These are phyloP conservation scores for Stellera chamaejasme DNA, from an alignment of 345 rosid genomes.

Conservation along the genomic window DNA sequence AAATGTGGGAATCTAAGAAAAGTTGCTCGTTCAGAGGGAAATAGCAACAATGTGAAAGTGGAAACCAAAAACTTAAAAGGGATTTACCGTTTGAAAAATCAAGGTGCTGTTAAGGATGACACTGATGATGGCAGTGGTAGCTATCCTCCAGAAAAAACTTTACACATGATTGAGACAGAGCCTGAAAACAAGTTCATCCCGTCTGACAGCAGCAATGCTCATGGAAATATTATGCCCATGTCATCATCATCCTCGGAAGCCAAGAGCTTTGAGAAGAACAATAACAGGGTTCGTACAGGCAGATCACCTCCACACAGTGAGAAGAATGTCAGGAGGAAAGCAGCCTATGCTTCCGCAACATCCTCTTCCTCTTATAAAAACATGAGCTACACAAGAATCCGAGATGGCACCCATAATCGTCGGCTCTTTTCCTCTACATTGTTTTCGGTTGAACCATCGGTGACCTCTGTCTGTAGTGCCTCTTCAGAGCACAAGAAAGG, in stretches of 20 bases:
- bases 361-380: conserved; percentile 7
- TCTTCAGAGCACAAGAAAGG: conserved; percentile 13
- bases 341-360: neutral
- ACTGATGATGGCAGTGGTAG: conserved; percentile 12
- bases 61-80: conserved; percentile 14
- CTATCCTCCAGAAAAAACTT: conserved; percentile 37
- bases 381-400: conserved; percentile 2
- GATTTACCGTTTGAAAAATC: conserved; percentile 17
- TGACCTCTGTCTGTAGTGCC: conserved; percentile 1
- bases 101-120: conserved; percentile 11
- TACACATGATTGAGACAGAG: conserved; percentile 33
- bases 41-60: conserved; percentile 8
- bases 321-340: conserved; percentile 7
- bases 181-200: conserved; percentile 9
- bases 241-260: conserved; percentile 7
- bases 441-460: neutral
- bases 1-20: conserved; percentile 12
- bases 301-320: conserved; percentile 8
- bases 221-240: conserved; percentile 2
- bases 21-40: conserved; percentile 16
- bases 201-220: conserved; percentile 7
- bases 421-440: conserved; percentile 1
- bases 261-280: conserved; percentile 18
- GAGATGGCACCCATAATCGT: neutral
- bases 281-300: conserved; percentile 14